phyloP scores from a whole-genome alignment of 1,139 yeast genomes.

The Taiozyma sp. region DNA sequence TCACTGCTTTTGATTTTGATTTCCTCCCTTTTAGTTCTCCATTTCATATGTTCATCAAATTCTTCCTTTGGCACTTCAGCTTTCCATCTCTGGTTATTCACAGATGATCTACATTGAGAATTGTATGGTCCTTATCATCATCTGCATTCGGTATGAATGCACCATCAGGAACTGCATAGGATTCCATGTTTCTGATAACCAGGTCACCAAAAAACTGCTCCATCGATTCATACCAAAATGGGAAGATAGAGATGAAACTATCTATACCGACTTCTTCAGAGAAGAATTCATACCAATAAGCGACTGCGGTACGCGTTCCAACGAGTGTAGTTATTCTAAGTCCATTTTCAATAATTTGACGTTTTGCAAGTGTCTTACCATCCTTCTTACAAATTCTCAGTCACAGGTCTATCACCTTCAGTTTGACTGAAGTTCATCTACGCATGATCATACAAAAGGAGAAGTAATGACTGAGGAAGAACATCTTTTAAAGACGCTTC shows the following conservation, averaged over 20 bases:
- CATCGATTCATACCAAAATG: constrained; percentile 24
- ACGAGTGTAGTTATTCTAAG: constrained; percentile 28
- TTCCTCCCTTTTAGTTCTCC: constrained; percentile 2
- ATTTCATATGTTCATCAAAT: constrained; percentile 9
- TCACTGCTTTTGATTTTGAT: constrained; percentile 1
- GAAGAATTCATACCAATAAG: constrained; percentile 26
- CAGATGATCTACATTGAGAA: constrained; percentile 24
- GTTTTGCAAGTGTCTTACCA: constrained; percentile 23
- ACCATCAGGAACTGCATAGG: constrained; percentile 23
- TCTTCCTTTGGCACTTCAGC: constrained; percentile 8
- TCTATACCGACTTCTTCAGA: constrained; percentile 26
- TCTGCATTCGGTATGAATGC: constrained; percentile 22
- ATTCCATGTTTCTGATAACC: constrained; percentile 24
- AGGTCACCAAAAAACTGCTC: constrained; percentile 25
- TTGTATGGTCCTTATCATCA: constrained; percentile 23
- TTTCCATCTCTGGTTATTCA: constrained; percentile 32
- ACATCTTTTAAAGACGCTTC: too few relatives aligned
- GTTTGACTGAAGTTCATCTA: constrained; percentile 24
- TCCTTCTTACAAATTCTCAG: constrained; percentile 18
- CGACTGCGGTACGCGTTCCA: constrained; percentile 26
- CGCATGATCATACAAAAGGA: too few relatives aligned
- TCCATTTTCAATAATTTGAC: constrained; percentile 29
- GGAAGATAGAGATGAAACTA: constrained; percentile 27
- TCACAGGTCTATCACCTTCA: constrained; percentile 28
- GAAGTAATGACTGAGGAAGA: too few relatives aligned